Evolutionary conservation across 208 protist species (phyloP).

Genomic region (Entamoeba invadens): DNA sequence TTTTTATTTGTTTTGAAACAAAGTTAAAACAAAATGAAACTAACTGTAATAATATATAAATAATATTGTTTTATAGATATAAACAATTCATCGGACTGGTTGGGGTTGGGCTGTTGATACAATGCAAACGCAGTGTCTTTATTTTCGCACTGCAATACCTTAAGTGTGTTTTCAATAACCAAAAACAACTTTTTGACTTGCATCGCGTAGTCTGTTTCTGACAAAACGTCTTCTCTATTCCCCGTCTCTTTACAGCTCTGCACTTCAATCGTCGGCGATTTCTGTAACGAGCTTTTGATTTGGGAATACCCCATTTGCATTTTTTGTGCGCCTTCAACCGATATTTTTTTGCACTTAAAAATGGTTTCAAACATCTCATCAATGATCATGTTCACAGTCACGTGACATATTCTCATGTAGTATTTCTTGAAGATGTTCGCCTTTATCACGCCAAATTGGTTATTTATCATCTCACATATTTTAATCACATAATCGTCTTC

Average conservation of each 20-base stretch:
- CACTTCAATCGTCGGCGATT: not conserved
- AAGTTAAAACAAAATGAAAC: too few species aligned
- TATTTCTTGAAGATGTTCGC: not conserved
- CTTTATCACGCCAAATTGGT: not conserved
- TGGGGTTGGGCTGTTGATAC: not conserved
- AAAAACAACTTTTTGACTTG: not conserved
- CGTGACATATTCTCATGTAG: not conserved
- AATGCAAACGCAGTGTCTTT: not conserved
- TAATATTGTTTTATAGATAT: too few species aligned
- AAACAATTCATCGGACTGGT: not conserved
- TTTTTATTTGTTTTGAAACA: too few species aligned
- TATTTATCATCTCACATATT: not conserved
- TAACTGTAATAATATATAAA: too few species aligned
- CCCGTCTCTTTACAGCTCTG: not conserved
- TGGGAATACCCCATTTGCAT: not conserved
- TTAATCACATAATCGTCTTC: not conserved
- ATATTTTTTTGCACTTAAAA: not conserved
- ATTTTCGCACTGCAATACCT: not conserved
- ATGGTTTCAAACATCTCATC: not conserved
- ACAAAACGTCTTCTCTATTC: not conserved
- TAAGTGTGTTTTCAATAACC: not conserved
- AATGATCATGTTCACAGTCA: not conserved
- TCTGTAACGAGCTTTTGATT: not conserved
- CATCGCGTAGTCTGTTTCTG: not conserved
- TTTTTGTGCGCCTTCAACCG: not conserved